phyloP scores from a whole-genome alignment of 495 filamentous ascomycete genomes.

The Rhypophila decipiens region DNA sequence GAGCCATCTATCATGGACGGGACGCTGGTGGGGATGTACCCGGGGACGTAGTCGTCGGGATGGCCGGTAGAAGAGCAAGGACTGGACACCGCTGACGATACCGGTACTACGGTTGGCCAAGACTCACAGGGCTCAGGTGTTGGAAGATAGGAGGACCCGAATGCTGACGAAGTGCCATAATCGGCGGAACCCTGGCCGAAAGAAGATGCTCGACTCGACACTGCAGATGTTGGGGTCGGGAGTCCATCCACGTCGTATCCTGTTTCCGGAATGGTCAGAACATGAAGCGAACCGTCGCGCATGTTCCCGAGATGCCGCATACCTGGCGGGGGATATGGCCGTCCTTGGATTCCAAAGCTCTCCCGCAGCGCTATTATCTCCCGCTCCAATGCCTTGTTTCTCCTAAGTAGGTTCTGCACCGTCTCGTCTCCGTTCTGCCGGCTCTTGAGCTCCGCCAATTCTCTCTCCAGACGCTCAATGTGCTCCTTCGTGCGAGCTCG shows the following conservation, averaged over 20 bases:
- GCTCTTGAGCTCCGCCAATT: conserved; percentile 52
- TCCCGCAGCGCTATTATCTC: conserved; percentile 27
- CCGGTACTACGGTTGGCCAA: conserved; percentile 26
- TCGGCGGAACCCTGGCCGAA: conserved; percentile 10
- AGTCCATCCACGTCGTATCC: conserved; percentile 13
- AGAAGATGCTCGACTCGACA: conserved; percentile 12
- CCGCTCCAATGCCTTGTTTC: conserved; percentile 33
- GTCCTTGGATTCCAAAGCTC: conserved; percentile 18
- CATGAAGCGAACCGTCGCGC: conserved; percentile 1
- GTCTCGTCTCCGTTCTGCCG: conserved; percentile 28
- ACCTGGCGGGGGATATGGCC: conserved; percentile 2
- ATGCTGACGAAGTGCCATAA: conserved; percentile 10
- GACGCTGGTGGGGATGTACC: conserved; percentile 32
- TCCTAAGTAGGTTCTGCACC: conserved; percentile 26
- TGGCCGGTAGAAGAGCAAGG: conserved; percentile 32
- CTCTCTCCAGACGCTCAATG: conserved; percentile 68
- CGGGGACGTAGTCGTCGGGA: conserved; percentile 30
- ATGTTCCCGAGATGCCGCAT: not conserved
- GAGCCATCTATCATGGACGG: conserved; percentile 29
- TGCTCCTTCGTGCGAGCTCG: conserved; percentile 74
- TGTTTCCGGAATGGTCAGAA: conserved; percentile 7
- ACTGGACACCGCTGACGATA: conserved; percentile 29
- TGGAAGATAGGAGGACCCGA: conserved; percentile 24
- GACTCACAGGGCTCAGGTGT: conserved; percentile 28
- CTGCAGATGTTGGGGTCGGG: conserved; percentile 5